A percentile compares a stretch with the other conserved stretches of the same genome.
These are phyloP conservation scores for Pseudogymnoascus destructans DNA, from an alignment of 2,329 filamentous ascomycete species.

Conservation along the genomic window DNA sequence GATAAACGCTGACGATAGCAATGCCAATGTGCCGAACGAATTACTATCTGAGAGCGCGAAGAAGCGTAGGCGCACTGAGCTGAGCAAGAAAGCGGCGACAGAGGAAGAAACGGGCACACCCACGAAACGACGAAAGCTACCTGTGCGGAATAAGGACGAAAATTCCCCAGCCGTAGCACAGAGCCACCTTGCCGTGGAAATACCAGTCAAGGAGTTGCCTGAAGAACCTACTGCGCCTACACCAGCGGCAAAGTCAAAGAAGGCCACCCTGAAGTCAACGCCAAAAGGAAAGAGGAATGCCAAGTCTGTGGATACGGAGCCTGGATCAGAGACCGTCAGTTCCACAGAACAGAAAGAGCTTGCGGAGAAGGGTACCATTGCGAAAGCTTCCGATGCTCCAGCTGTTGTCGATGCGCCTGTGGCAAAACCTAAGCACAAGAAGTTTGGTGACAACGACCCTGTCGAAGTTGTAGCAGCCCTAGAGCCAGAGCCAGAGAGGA, in stretches of 20 bases:
- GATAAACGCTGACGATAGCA: not conserved
- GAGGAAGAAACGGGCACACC: conserved; percentile 11
- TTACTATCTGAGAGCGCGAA: not conserved
- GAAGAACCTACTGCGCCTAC: conserved; percentile 2
- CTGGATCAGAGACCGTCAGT: not conserved
- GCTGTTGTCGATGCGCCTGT: not conserved
- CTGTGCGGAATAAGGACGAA: conserved; percentile 17
- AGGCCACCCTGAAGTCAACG: not conserved
- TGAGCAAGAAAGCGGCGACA: conserved; percentile 2
- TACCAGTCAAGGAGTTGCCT: conserved; percentile 13
- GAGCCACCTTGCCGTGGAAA: conserved; percentile 19
- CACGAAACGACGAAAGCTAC: conserved; percentile 21
- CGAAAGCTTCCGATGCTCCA: no score
- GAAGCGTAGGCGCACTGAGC: conserved; percentile 11
- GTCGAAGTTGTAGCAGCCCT: conserved; percentile 13
- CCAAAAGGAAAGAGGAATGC: not conserved
- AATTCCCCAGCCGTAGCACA: conserved; percentile 9
- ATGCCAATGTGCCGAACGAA: not conserved
- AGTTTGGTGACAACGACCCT: conserved; percentile 20
- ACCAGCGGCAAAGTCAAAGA: not conserved
- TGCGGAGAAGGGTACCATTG: not conserved
- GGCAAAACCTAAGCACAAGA: conserved; percentile 16
- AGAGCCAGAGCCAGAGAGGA: conserved; percentile 8
- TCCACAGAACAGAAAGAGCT: not conserved
- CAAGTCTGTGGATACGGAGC: not conserved